Evolutionary conservation across 2,329 filamentous ascomycete species (phyloP).

Genomic region (Neopestalotiopsis rosae): DNA sequence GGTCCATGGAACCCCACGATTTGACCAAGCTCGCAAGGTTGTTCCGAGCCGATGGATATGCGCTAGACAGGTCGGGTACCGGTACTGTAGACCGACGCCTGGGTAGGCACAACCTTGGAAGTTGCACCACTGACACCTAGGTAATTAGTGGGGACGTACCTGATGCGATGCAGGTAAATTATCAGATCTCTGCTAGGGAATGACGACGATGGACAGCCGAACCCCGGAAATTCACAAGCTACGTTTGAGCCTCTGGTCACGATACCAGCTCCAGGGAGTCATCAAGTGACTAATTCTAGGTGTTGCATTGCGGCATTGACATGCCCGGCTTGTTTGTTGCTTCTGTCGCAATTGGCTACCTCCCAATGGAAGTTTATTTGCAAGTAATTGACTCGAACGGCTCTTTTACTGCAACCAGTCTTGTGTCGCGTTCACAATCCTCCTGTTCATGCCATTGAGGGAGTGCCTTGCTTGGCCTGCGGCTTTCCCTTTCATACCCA

Average conservation of each 20-base stretch:
- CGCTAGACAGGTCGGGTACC: not conserved
- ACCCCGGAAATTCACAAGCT: slow-evolving; percentile 16
- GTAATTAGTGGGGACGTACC: slow-evolving; percentile 1
- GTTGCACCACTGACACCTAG: not conserved
- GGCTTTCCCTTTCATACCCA: too few relatives aligned
- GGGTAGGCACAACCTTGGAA: not conserved
- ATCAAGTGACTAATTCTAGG: not conserved
- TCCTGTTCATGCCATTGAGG: not conserved
- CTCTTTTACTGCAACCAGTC: slow-evolving; percentile 1
- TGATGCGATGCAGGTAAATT: slow-evolving; percentile 13
- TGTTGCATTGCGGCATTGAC: not conserved
- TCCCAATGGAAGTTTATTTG: not conserved
- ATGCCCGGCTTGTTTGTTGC: not conserved
- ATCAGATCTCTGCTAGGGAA: slow-evolving; percentile 8
- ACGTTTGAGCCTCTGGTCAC: not conserved
- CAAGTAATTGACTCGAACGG: not conserved
- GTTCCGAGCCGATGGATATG: not conserved
- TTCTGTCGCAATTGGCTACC: not conserved
- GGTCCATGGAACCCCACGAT: not conserved
- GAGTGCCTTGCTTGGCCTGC: not conserved
- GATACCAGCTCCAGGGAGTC: not conserved
- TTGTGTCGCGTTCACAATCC: not conserved
- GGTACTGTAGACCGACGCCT: too few relatives aligned
- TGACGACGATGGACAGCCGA: slow-evolving; percentile 8
- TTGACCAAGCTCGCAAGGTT: slow-evolving; percentile 6